phyloP scores from a whole-genome alignment of 352 stramenopile species.

The Phytophthora hybrid region DNA sequence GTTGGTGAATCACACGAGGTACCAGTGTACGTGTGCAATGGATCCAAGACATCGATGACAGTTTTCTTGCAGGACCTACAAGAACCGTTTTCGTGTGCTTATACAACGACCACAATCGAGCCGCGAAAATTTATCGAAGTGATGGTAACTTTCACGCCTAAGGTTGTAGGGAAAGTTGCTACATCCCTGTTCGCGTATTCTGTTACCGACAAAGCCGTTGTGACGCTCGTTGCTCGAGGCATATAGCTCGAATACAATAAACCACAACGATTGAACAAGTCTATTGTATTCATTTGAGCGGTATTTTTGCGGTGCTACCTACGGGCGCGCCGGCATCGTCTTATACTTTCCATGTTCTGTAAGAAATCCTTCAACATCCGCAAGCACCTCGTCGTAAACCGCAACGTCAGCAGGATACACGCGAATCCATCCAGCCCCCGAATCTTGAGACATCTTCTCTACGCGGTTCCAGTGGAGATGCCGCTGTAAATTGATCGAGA shows the following conservation, averaged over 20 bases:
- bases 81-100: constrained; percentile 79
- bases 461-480: constrained; percentile 91
- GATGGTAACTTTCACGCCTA: constrained; percentile 76
- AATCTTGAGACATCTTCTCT: constrained; percentile 91
- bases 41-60: constrained; percentile 79
- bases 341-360: constrained; percentile 56
- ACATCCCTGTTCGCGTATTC: constrained; percentile 87
- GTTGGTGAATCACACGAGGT: constrained; percentile 83
- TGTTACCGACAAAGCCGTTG: constrained; percentile 77
- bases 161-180: constrained; percentile 81
- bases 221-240: constrained; percentile 80
- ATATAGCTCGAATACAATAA: constrained; percentile 41
- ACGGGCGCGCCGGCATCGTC: constrained; percentile 25
- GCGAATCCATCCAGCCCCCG: constrained; percentile 84
- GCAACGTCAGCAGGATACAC: constrained; percentile 87
- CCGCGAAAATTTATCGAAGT: constrained; percentile 89
- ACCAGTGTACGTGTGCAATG: constrained; percentile 89
- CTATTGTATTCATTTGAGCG: constrained; percentile 32
- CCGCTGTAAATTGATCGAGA: constrained; percentile 88
- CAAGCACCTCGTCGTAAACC: constrained; percentile 75
- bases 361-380: constrained; percentile 79
- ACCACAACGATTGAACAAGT: constrained; percentile 15
- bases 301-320: constrained; percentile 26
- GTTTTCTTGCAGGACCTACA: constrained; percentile 86
- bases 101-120: constrained; percentile 83